Evolutionary conservation across 805 yeast genomes (phyloP).

Genomic region (Saccharomycopsis sp.): DNA sequence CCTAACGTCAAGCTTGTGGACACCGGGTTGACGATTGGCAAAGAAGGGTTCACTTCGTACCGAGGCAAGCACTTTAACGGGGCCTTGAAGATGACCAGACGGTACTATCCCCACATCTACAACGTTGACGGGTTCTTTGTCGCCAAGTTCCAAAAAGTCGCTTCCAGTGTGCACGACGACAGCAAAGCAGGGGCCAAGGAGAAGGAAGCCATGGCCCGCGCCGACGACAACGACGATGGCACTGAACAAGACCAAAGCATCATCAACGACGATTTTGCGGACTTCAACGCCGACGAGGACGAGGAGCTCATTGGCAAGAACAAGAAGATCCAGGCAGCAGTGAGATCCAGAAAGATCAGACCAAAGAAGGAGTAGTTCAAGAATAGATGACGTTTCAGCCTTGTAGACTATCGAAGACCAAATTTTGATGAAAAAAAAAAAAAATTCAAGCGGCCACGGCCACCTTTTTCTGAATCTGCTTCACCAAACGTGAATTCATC

Average conservation of each 20-base stretch:
- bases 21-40: slow-evolving; percentile 86
- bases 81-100: slow-evolving; percentile 69
- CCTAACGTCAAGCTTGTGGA: slow-evolving; percentile 94
- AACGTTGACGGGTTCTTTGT: slow-evolving; percentile 98
- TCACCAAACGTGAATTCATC: no score
- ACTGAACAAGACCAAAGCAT: slow-evolving; percentile 81
- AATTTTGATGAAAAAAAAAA: no score
- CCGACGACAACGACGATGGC: slow-evolving; percentile 37
- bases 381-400: no score
- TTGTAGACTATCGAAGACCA: no score
- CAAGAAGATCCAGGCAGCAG: slow-evolving; percentile 53
- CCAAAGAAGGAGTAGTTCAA: no score
- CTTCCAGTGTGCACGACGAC: slow-evolving; percentile 75
- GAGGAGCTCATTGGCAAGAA: slow-evolving; percentile 59
- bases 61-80: slow-evolving; percentile 88
- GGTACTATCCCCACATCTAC: slow-evolving; percentile 97
- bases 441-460: no score
- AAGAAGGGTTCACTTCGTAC: slow-evolving; percentile 87
- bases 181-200: slow-evolving; percentile 84
- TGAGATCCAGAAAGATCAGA: slow-evolving; percentile 66
- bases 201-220: slow-evolving; percentile 72
- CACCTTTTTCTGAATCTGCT: no score
- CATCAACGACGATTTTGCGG: slow-evolving; percentile 79
- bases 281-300: slow-evolving; percentile 71
- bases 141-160: slow-evolving; percentile 90